Evolutionary conservation across 768 basidiomycete species (phyloP).

Genomic region (Termitomyces eurrhizus): DNA sequence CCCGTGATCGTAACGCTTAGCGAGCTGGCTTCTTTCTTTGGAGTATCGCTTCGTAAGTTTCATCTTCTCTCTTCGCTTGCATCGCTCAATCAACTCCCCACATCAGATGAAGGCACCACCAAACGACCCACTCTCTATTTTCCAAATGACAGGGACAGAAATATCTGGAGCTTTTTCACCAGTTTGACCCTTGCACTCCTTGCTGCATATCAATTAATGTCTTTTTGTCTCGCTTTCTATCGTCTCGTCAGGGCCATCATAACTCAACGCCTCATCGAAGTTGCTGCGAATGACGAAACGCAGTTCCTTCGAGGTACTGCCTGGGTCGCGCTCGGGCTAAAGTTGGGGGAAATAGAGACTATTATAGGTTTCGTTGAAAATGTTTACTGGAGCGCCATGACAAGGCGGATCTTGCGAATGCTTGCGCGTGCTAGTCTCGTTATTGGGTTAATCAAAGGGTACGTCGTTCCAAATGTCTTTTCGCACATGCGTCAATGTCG

Average conservation of each 20-base stretch:
- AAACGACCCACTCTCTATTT: slow-evolving; percentile 31
- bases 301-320: slow-evolving; percentile 57
- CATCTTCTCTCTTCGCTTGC: neutral
- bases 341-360: slow-evolving; percentile 63
- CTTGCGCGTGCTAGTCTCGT: slow-evolving; percentile 50
- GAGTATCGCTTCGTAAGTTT: slow-evolving; percentile 51
- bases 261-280: slow-evolving; percentile 50
- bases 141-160: slow-evolving; percentile 24
- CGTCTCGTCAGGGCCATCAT: slow-evolving; percentile 49
- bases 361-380: slow-evolving; percentile 56
- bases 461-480: slow-evolving; percentile 19
- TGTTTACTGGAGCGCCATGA: slow-evolving; percentile 48
- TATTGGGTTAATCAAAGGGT: slow-evolving; percentile 70
- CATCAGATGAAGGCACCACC: slow-evolving; percentile 8
- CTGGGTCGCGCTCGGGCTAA: slow-evolving; percentile 61
- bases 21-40: slow-evolving; percentile 62
- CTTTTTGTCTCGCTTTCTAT: slow-evolving; percentile 56
- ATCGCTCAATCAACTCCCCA: neutral
- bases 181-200: slow-evolving; percentile 58
- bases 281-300: slow-evolving; percentile 35
- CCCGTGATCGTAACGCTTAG: slow-evolving; percentile 52
- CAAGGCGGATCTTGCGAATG: slow-evolving; percentile 56
- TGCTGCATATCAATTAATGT: slow-evolving; percentile 50
- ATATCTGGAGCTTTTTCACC: slow-evolving; percentile 54
- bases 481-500: neutral